Base-by-base conservation (phyloP, 2,329 filamentous ascomycete species). In the Aspergillus sp. region DNA sequence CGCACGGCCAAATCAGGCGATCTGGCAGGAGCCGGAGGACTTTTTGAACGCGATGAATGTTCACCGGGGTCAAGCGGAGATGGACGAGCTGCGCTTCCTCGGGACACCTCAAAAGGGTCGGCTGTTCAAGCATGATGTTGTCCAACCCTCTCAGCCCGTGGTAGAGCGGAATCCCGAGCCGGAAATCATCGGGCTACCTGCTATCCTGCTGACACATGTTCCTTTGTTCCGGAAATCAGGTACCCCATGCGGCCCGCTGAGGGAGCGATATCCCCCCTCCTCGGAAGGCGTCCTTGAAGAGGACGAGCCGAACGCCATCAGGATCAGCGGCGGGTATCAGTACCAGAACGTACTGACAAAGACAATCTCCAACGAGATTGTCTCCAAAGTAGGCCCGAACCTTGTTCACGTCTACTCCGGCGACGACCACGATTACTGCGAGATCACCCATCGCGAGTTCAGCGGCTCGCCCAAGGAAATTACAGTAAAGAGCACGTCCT, bases 381-480 rank as follows among this genome's bases (percentile, higher is more conserved):
- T 97, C 47, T 84, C 89, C 62, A 91, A 89, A 65, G 83, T 97
- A 38, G 93, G 92, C 0, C 72, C 77, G 38, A 91, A 95, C 64
- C 87, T 98, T 13, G 84, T 87, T 3, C 90, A 95, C 66, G 90
- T 93, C 48, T 99, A 98, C 73, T 97, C 93, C 0, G 95, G 95
- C 11, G 95, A 99, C 70, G 95, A 99, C 73, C 95, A 99, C 79
- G 95, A 99, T 79, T 97, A 98, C 79, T 99, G 95, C 79, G 93
- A 97, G 71, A 80, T 98, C 7, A 84, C 89, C 0, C 95, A 99
- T 76, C 87, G 88, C 3, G 83, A 86, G 19, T 87, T 89, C 62
- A 88, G 88, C 65, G 84, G 83, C 38, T 80, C 82, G 0, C 84
- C 83, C 5, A 85, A 83, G 28, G 95, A 99, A 75, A 96, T 97